Conservation (phyloP, 2,329 filamentous ascomycete genomes). For the Aspergillus pseudonomiae region DNA sequence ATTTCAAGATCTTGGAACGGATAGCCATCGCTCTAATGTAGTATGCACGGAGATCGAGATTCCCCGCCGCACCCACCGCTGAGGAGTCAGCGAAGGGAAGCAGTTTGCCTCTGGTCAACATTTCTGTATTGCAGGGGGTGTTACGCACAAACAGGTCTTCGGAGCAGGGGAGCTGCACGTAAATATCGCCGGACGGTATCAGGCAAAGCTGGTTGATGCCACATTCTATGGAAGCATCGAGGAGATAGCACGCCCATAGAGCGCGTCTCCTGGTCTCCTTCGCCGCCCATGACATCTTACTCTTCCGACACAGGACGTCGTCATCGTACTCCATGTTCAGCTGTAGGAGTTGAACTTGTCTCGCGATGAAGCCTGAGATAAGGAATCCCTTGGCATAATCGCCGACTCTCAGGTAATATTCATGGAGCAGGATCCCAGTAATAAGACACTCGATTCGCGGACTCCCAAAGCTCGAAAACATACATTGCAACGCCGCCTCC, state of each 20-base stretch:
- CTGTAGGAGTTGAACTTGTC: conserved; percentile 35
- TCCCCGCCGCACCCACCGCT: background rate
- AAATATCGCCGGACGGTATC: conserved; percentile 32
- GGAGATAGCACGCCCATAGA: conserved; percentile 35
- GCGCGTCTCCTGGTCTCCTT: conserved; percentile 35
- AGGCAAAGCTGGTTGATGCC: background rate
- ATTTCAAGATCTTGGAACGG: conserved; percentile 7
- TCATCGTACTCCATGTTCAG: conserved; percentile 37
- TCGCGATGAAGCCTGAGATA: conserved; percentile 33
- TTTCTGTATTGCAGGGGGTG: conserved; percentile 33
- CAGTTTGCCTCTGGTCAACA: conserved; percentile 13
- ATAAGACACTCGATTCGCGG: conserved; percentile 3
- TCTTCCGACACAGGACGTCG: conserved; percentile 29
- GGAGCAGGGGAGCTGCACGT: conserved; percentile 36
- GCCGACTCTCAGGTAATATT: conserved; percentile 33
- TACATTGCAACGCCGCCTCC: background rate
- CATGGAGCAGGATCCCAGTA: conserved; percentile 32
- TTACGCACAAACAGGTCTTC: conserved; percentile 35
- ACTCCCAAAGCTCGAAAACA: background rate
- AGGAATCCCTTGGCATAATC: conserved; percentile 38
- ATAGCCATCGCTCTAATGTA: conserved; percentile 8
- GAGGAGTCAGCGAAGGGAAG: conserved; percentile 1
- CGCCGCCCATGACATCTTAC: conserved; percentile 21
- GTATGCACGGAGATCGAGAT: conserved; percentile 7
- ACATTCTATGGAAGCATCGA: background rate